Conservation (phyloP, 768 basidiomycete genomes). For the Podaxis sp. region DNA sequence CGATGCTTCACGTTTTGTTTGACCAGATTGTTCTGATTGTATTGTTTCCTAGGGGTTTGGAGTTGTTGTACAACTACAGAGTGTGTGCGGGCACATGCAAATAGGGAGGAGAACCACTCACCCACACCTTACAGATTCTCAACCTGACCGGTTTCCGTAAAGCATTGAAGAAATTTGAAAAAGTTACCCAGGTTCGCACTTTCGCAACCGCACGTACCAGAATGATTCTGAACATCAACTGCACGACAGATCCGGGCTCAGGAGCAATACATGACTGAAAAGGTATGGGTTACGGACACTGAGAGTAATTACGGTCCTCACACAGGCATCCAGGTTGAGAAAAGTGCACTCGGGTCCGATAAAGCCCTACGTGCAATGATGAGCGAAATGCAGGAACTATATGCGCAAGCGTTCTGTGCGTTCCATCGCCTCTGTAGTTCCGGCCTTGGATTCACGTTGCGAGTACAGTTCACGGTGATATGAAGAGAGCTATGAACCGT, state of each 20-base stretch:
- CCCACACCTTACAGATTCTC: slow-evolving; percentile 46
- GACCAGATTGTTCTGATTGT: not conserved
- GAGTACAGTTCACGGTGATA: slow-evolving; percentile 56
- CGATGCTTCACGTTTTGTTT: not conserved
- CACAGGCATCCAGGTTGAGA: slow-evolving; percentile 46
- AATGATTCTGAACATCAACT: not conserved
- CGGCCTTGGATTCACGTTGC: not conserved
- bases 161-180: slow-evolving; percentile 83
- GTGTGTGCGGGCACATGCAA: slow-evolving; percentile 33
- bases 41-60: slow-evolving; percentile 52
- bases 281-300: slow-evolving; percentile 33
- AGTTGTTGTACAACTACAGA: slow-evolving; percentile 85
- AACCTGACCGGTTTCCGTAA: slow-evolving; percentile 91
- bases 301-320: not conserved
- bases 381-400: slow-evolving; percentile 71
- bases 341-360: slow-evolving; percentile 63
- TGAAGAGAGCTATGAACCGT: slow-evolving; percentile 66
- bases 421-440: slow-evolving; percentile 11
- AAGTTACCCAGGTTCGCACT: slow-evolving; percentile 55
- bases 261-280: slow-evolving; percentile 77
- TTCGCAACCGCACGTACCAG: not conserved
- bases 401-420: slow-evolving; percentile 73
- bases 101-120: not conserved
- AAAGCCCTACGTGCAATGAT: slow-evolving; percentile 61
- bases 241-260: slow-evolving; percentile 62